A percentile compares a stretch with the other conserved stretches of the same genome.
These are phyloP conservation scores for Naganishia sp. DNA, from an alignment of 1,284 basidiomycete species.

Conservation along the genomic window DNA sequence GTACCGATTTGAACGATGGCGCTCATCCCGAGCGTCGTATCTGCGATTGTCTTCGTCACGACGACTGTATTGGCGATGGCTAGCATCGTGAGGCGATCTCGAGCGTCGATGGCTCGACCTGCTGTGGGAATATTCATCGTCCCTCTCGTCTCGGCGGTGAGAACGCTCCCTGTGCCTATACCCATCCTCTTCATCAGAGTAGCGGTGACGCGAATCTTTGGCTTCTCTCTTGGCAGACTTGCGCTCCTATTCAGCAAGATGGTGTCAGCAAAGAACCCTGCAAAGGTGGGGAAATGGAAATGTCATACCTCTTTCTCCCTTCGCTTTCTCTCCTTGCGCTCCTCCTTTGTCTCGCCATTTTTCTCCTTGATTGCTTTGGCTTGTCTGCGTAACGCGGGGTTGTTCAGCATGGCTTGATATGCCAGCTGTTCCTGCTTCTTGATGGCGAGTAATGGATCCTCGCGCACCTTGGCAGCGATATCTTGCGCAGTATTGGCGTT, in stretches of 20 bases:
- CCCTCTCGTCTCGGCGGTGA: constrained; percentile 25
- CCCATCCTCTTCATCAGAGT: constrained; percentile 26
- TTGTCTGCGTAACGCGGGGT: constrained; percentile 83
- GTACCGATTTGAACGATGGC: not conserved
- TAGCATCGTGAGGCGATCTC: constrained; percentile 10
- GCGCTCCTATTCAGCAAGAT: constrained; percentile 41
- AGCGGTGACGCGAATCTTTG: constrained; percentile 31
- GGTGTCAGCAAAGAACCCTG: not conserved
- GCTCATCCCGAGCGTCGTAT: not conserved
- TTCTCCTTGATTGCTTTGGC: constrained; percentile 71
- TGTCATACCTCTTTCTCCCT: constrained; percentile 58
- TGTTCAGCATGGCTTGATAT: constrained; percentile 83
- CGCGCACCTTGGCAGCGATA: constrained; percentile 87
- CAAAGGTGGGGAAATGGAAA: not conserved
- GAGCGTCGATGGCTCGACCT: constrained; percentile 18
- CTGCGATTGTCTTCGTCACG: constrained; percentile 1
- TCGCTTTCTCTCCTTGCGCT: constrained; percentile 62
- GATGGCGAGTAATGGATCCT: constrained; percentile 93
- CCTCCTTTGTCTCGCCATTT: constrained; percentile 61
- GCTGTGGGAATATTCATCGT: not conserved
- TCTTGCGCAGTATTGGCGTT: constrained; percentile 91
- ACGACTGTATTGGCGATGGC: not conserved
- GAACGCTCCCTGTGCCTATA: constrained; percentile 34
- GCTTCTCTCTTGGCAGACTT: constrained; percentile 39
- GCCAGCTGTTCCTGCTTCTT: constrained; percentile 96